A percentile compares a stretch with the other conserved stretches of the same genome.
These are phyloP conservation scores for Pezizomycotina sp. DNA, from an alignment of 2,329 filamentous ascomycete species.

Conservation along the genomic window DNA sequence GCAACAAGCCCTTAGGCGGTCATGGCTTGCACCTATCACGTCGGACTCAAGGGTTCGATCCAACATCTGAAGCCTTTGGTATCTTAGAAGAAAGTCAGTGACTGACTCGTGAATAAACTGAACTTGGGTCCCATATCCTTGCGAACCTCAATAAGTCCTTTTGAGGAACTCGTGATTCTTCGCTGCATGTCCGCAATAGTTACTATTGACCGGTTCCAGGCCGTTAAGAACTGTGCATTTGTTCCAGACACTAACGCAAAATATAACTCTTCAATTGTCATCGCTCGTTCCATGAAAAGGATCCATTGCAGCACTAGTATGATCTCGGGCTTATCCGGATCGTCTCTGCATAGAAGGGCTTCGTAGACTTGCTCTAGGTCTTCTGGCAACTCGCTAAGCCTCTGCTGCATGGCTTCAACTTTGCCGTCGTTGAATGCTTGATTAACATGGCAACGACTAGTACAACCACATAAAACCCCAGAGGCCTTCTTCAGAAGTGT, in stretches of 20 bases:
- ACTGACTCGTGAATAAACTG: constrained; percentile 21
- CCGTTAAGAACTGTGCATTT: background rate
- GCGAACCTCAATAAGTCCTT: constrained; percentile 16
- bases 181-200: constrained; percentile 3
- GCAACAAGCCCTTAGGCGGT: constrained; percentile 11
- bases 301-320: constrained; percentile 16
- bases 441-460: constrained; percentile 22
- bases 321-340: constrained; percentile 5
- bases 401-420: constrained; percentile 4
- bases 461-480: constrained; percentile 16
- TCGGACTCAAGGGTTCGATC: constrained; percentile 7
- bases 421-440: constrained; percentile 12
- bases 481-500: constrained; percentile 4
- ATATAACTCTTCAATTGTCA: constrained; percentile 11
- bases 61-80: constrained; percentile 14
- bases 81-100: constrained; percentile 16
- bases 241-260: constrained; percentile 8
- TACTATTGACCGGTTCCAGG: background rate
- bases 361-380: constrained; percentile 16
- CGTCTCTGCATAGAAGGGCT: constrained; percentile 7
- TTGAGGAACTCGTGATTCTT: constrained; percentile 12
- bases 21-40: constrained; percentile 7
- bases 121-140: background rate
- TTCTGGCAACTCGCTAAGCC: constrained; percentile 8
- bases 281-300: constrained; percentile 6